Base-by-base conservation (phyloP, 1,284 basidiomycete species). In the Microbotryum violaceum region DNA sequence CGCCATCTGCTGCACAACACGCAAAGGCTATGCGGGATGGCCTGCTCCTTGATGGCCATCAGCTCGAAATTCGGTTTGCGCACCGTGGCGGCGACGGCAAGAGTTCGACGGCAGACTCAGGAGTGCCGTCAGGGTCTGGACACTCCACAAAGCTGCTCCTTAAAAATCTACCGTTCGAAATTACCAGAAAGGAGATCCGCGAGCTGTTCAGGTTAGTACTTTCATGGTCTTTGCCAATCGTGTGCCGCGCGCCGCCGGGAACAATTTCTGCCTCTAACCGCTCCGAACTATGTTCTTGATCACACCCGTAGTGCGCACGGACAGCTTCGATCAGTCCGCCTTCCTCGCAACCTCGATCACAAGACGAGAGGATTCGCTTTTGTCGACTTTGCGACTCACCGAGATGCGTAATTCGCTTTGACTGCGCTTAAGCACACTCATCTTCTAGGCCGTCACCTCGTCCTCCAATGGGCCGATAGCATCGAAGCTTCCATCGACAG, bases 131-230 rank as follows among this genome's bases (percentile, higher is more conserved):
- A 68, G 31, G 9, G 31, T 85, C 86, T 18, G 64, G 7, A 56
- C 55, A 53, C 6, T 52, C 62, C 2, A 88, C 89, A 66, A 92
- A 93, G 82, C 85, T 97, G 79, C 83, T 97, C 53, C 89, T 97
- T 71, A 98, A 97, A 82, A 98, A 98, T 73, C 80, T 97, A 64
- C 92, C 94, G 23, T 98, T 98, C 78, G 94, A 98, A 77, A 89
- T 88, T 53, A 89, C 86, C 49, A 91, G 90, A 79, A 91, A 89
- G 78, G 94, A 98, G 70, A 82, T 98, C 23, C 81, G 88, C 57
- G 86, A 89, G 65, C 77, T 97, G 31, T 93, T 96, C 75, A 82
- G 85, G 88, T 90, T 68, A 57, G 85, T 80, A 4, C 20, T 18
- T 16, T 20, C 4, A 68, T 68, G 37, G 5, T 61, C 54, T 64